These are phyloP conservation scores for Magnusiomyces tetraspermus DNA, from an alignment of 1,139 yeast genomes.

Conservation along the genomic window DNA sequence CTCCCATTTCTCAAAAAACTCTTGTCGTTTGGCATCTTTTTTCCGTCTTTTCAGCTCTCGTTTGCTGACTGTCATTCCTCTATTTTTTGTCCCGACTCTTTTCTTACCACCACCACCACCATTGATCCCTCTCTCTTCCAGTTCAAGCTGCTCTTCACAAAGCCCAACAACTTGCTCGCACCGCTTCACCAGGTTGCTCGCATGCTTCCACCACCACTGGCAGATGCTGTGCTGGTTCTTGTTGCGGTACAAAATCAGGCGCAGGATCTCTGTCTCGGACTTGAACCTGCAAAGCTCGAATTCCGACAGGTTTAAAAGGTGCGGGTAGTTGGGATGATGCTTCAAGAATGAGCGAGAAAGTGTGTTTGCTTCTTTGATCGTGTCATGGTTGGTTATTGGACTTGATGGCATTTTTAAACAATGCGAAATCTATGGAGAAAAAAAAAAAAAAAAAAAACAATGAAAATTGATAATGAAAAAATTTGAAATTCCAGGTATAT, in stretches of 20 bases:
- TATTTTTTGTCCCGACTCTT: background rate
- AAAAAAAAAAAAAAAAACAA: too few relatives aligned
- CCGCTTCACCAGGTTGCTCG: background rate
- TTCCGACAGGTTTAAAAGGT: background rate
- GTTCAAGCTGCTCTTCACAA: background rate
- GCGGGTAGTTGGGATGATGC: too few relatives aligned
- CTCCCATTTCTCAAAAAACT: background rate
- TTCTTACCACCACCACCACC: background rate
- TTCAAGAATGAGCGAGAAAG: too few relatives aligned
- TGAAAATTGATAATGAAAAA: too few relatives aligned
- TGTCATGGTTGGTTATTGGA: too few relatives aligned
- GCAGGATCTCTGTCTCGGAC: background rate
- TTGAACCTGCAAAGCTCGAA: background rate
- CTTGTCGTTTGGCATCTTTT: background rate
- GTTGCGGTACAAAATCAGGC: conserved; percentile 4
- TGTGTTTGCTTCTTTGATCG: too few relatives aligned
- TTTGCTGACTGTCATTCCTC: background rate
- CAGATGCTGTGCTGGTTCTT: conserved; percentile 4
- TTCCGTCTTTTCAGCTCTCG: background rate
- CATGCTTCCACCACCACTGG: conserved; percentile 1
- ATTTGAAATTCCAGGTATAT: too few relatives aligned
- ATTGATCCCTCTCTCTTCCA: background rate
- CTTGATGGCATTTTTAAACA: too few relatives aligned
- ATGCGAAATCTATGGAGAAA: too few relatives aligned
- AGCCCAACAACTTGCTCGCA: background rate